Evolutionary conservation across 768 basidiomycete genomes (phyloP), one percentile per base, ranked within the genome.

Genomic region (Leccinum rimulosum): DNA sequence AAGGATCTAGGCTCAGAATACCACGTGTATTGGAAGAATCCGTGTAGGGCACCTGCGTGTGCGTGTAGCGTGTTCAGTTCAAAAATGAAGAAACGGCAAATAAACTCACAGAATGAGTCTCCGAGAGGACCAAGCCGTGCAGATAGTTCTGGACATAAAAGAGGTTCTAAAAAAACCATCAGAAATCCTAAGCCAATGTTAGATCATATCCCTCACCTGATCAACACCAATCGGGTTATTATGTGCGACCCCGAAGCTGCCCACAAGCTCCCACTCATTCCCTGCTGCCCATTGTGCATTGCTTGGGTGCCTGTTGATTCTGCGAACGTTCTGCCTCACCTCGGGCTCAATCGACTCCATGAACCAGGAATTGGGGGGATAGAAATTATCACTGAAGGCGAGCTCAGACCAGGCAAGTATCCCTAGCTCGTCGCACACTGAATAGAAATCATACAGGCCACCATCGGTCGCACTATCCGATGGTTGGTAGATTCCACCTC

Each of bases 341-440:
- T 85, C 84, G 2, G 81, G 79, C 49, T 81, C 81, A 54, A 84
- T 66, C 4, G 79, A 77, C 55, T 78, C 78, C 35, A 85, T 64
- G 25, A 85, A 55, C 61, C 82, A 84, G 59, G 77, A 73, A 60
- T 85, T 83, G 70, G 82, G 77, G 2, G 83, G 80, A 59, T 83
- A 84, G 19, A 84, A 59, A 2, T 80, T 71, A 58, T 85, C 84
- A 0, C 83, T 84, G 22, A 60, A 55, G 25, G 15, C 33, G 31
- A 60, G 77, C 62, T 86, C 84, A 1, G 83, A 83, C 84, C 84
- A 85, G 2, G 78, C 83, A 50, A 86, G 71, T 60, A 85, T 82
- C 7, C 84, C 83, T 0, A 86, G 75, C 62, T 84, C 83, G 65
- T 86, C 83, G 65, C 83, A 85, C 25, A 82, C 65, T 1, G 79